Evolutionary conservation across 192 early-diverging fungal species (phyloP).

Genomic region (Backusella luteola): DNA sequence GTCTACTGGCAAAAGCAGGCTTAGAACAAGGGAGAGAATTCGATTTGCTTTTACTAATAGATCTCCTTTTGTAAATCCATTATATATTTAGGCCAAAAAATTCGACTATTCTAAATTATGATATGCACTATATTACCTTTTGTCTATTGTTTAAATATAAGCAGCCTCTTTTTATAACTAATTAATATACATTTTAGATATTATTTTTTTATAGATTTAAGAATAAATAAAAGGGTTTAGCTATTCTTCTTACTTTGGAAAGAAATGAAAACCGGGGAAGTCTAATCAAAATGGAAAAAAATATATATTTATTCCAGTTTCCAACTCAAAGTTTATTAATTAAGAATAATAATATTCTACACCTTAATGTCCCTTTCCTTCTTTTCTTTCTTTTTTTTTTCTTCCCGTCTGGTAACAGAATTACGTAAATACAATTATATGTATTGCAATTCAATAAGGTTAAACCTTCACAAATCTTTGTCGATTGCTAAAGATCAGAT

Average conservation of each 20-base stretch:
- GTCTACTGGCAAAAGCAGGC: background rate
- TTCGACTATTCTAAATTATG: background rate
- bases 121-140: background rate
- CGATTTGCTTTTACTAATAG: background rate
- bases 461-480: background rate
- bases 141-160: background rate
- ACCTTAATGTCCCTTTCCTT: background rate
- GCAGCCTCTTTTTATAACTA: background rate
- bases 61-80: background rate
- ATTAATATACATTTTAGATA: background rate
- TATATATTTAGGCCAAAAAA: conserved; percentile 1
- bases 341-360: background rate
- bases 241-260: background rate
- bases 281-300: background rate
- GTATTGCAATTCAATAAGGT: background rate
- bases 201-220: background rate
- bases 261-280: background rate
- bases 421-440: background rate
- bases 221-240: background rate
- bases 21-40: conserved; percentile 1
- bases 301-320: background rate
- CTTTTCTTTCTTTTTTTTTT: background rate
- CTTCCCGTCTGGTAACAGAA: background rate
- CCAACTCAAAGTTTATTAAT: background rate
- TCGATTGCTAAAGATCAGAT: background rate